Base-by-base conservation (phyloP, 768 basidiomycete species). In the Rhodocollybia butyracea region DNA sequence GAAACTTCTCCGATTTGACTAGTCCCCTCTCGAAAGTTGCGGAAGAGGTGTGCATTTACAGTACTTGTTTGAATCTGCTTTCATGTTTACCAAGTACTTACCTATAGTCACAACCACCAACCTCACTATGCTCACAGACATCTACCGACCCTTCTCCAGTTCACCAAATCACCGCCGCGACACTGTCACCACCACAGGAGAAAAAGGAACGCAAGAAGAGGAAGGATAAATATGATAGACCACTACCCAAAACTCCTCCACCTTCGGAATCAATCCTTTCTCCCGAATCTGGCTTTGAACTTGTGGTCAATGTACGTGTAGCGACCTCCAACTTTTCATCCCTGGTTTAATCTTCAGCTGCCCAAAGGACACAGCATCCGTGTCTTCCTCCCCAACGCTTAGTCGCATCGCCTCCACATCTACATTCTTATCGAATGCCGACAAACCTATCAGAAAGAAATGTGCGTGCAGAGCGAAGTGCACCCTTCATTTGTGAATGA, bases 211-310 rank as follows among this genome's bases (percentile, higher is more conserved):
- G 38, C 15, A 51, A 41, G 50, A 24, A 27, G 27, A 51, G 50
- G 13, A 51, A 41, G 27, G 50, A 51, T 5, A 51, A 40, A 30
- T 51, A 51, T 22, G 24, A 40, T 21, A 38, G 50, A n/a, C 50
- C 50, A 17, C 50, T 51, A 39, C 50, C 50, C 13, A 34, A 34
- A 19, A 51, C 50, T 8, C 50, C 50, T 26, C 36, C 50, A 2
- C 46, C 46, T 4, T 48, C 46, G 3, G 46, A 48, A 22, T 48
- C 46, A 34, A 48, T 48, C 17, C 31, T 48, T 4, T 48, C 46
- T 31, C 46, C 46, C 46, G 46, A 48, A 31, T 48, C 46, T 21
- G 31, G 31, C 8, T 48, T 48, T 21, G 46, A 48, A n/a, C 30
- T 31, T 29, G 31, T 31, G 12, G 7, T 32, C 8, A 34, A 48